Base-by-base conservation (phyloP, 2,329 filamentous ascomycete species). In the Cercospora sp. region DNA sequence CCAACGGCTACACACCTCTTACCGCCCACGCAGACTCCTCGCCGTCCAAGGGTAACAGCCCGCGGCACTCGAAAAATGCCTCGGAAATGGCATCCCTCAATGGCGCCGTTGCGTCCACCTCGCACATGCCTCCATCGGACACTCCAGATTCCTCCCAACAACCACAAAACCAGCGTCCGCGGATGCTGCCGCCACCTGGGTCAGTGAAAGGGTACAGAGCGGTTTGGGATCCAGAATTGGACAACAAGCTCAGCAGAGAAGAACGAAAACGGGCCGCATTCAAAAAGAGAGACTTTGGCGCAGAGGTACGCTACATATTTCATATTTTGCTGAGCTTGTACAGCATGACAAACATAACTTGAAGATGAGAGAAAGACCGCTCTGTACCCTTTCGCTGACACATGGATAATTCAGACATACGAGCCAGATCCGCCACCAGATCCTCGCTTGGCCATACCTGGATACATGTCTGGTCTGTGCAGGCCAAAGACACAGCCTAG, bases 381-480 rank as follows among this genome's bases (percentile, higher is more conserved):
- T 78, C 78, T 78, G 76, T 78, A 79, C 78, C 76, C 78, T 76
- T 78, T 78, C 72, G 76, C 78, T 79, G 76, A 79, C 75, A 76
- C 65, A 64, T 70, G 76, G 72, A 71, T 71, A 69, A 80, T 79
- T 86, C 91, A 88, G 88, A 91, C 86, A 78, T 78, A 79, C 68
- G 72, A 77, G 71, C 73, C 75, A 40, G 90, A 94, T 88, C 90
- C 93, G 83, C 87, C 87, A 83, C 83, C 88, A 73, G 95, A 99
- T 80, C 95, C 95, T 72, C 91, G 95, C 75, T 84, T 97, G 69
- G 88, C 83, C 51, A 87, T 90, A 76, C 80, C 83, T 68, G 87
- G 88, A 74, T 90, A 90, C 76, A 85, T 83, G 70, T 79, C 79
- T 65, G 83, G 83, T 40, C 79, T 78, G 67, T 83, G 82, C 69